phyloP scores from a whole-genome alignment of 352 stramenopile species.

The Phytophthora macrochlamydospora region DNA sequence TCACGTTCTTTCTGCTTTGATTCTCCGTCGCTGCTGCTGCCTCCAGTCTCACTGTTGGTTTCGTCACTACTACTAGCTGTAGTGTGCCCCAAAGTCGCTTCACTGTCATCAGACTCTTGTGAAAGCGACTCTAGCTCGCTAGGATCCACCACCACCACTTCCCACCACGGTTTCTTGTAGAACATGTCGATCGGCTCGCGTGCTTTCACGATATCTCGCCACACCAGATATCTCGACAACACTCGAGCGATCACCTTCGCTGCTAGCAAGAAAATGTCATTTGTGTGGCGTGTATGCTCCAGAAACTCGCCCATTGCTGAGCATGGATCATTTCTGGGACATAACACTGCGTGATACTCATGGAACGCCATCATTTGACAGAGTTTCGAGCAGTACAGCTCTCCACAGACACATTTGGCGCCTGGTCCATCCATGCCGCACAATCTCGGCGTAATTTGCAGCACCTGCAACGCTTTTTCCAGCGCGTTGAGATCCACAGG shows the following conservation, averaged over 20 bases:
- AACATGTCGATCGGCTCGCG: constrained; percentile 88
- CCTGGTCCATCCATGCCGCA: constrained; percentile 51
- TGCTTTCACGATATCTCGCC: constrained; percentile 57
- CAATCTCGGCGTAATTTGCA: constrained; percentile 49
- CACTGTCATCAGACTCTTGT: background rate
- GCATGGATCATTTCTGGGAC: constrained; percentile 60
- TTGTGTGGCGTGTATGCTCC: constrained; percentile 81
- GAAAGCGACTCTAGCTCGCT: constrained; percentile 41
- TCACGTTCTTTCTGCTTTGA: constrained; percentile 21
- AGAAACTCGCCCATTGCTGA: constrained; percentile 70
- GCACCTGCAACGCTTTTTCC: constrained; percentile 43
- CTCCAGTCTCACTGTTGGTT: constrained; percentile 29
- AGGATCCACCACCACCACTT: constrained; percentile 70
- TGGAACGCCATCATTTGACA: constrained; percentile 73
- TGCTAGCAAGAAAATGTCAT: constrained; percentile 92
- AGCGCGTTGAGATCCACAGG: constrained; percentile 38
- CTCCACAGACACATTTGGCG: constrained; percentile 65
- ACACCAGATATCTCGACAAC: constrained; percentile 60
- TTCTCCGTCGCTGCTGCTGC: constrained; percentile 26
- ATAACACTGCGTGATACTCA: constrained; percentile 83
- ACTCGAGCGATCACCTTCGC: constrained; percentile 86
- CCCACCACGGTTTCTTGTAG: constrained; percentile 92
- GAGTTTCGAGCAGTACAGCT: constrained; percentile 85
- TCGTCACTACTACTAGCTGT: constrained; percentile 29
- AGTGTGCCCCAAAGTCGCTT: constrained; percentile 13